Conservation (phyloP, 129 eudicot species). For the Chrysanthemum lavandulifolium region DNA sequence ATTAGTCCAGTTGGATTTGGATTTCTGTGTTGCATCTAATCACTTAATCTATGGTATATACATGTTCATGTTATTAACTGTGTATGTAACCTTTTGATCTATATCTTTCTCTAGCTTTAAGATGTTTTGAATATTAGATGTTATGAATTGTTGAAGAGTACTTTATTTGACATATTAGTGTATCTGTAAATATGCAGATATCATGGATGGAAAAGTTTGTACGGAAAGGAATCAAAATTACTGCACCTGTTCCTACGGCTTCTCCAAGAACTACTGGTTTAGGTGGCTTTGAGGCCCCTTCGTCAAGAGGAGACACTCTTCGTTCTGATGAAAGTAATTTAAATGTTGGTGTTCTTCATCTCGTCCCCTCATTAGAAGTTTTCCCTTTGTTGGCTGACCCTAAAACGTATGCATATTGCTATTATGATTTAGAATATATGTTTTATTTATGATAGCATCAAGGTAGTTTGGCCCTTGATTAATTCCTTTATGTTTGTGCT, state of each 20-base stretch:
- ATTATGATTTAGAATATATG: neutral
- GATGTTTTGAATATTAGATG: too few species aligned
- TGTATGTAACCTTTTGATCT: too few species aligned
- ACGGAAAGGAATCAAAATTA: slow-evolving; percentile 81
- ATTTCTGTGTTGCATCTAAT: too few species aligned
- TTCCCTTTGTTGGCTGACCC: slow-evolving; percentile 88
- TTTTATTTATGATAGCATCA: neutral
- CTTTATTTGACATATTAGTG: too few species aligned
- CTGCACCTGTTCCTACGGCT: slow-evolving; percentile 97
- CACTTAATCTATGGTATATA: too few species aligned
- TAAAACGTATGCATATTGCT: slow-evolving; percentile 53
- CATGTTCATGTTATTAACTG: too few species aligned
- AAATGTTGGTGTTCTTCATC: slow-evolving; percentile 94
- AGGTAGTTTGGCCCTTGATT: slow-evolving; percentile 7
- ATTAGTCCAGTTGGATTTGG: too few species aligned
- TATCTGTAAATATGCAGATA: slow-evolving; percentile 51
- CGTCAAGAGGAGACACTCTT: slow-evolving; percentile 72
- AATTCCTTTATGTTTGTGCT: slow-evolving; percentile 16
- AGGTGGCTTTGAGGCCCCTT: slow-evolving; percentile 98
- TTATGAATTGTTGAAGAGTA: too few species aligned
- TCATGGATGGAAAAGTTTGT: slow-evolving; percentile 99
- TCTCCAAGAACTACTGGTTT: slow-evolving; percentile 91
- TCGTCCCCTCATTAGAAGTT: slow-evolving; percentile 88
- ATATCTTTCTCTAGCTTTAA: too few species aligned
- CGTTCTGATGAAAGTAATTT: slow-evolving; percentile 87